phyloP scores from a whole-genome alignment of 2,329 filamentous ascomycete genomes.

The Paraconiothyrium brasiliense region DNA sequence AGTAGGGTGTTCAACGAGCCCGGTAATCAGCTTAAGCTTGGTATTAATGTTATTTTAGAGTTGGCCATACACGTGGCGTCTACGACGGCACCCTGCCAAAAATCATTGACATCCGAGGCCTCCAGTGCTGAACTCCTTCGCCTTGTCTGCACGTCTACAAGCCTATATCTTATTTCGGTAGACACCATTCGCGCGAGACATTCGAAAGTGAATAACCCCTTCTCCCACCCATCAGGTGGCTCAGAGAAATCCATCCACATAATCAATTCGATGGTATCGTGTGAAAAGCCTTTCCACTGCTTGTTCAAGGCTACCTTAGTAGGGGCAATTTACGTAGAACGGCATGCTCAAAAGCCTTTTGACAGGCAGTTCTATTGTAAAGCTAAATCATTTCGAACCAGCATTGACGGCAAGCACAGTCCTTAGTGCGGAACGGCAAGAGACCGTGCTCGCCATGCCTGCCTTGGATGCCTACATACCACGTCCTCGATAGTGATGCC shows the following conservation, averaged over 20 bases:
- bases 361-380: no score
- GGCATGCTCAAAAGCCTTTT: no score
- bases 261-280: neutral
- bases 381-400: no score
- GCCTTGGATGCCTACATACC: no score
- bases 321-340: no score
- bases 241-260: neutral
- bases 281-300: no score
- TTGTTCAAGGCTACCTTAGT: no score
- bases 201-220: neutral
- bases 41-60: conserved; percentile 16
- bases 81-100: neutral
- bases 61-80: neutral
- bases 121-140: neutral
- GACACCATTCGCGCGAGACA: neutral
- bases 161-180: neutral
- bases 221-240: neutral
- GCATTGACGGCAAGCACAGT: no score
- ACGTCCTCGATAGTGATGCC: no score
- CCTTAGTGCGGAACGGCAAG: no score
- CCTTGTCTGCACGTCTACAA: neutral
- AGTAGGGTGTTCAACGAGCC: conserved; percentile 6
- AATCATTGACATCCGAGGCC: neutral
- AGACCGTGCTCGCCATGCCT: no score
- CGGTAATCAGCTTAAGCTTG: conserved; percentile 12